Evolutionary conservation across 2,329 filamentous ascomycete genomes (phyloP), one percentile per base, ranked within the genome.

Genomic region (Raffaelea deltoideospora): DNA sequence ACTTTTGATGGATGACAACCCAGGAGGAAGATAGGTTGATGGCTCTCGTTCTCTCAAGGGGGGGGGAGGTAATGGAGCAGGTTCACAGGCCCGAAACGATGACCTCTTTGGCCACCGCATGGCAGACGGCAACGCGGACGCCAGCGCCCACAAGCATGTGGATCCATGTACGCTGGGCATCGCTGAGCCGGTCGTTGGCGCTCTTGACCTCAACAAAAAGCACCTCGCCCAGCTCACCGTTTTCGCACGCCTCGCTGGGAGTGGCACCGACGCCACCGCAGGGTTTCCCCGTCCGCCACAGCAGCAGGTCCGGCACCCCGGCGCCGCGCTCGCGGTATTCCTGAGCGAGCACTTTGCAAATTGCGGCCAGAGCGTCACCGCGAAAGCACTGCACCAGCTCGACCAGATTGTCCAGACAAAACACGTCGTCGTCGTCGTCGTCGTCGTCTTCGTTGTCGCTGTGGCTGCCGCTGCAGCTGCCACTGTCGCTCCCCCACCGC

Each of bases 91-190:
- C n/a, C n/a, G n/a, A n/a, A n/a, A n/a, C n/a, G n/a, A n/a, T 58
- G 21, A 70, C 60, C 48, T 73, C 64, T 44, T 55, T 65, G 28
- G 70, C 69, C 27, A 71, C 57, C 11, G 72, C 73, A 52, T 76
- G 72, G 51, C 72, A 92, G 45, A 96, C 63, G 48, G 93, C 87
- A 21, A 96, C 88, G 46, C 69, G 72, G 28, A 96, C 70, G 3
- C 90, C 88, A 1, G 87, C 86, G 1, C 79, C 78, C 8, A 77
- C 79, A 37, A 98, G 66, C 8, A 95, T 85, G 63, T 96, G 84
- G 49, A 96, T 94, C 90, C 90, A 98, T 46, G 98, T 67, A 47
- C 90, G 66, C 61, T 98, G 90, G 15, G 87, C 93, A 62, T 98
- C 90, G 57, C 88, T 96, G 50, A 98, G 63, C 28, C 86, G 75